Base-by-base conservation (phyloP, 768 basidiomycete genomes). In the Suillus americanus region DNA sequence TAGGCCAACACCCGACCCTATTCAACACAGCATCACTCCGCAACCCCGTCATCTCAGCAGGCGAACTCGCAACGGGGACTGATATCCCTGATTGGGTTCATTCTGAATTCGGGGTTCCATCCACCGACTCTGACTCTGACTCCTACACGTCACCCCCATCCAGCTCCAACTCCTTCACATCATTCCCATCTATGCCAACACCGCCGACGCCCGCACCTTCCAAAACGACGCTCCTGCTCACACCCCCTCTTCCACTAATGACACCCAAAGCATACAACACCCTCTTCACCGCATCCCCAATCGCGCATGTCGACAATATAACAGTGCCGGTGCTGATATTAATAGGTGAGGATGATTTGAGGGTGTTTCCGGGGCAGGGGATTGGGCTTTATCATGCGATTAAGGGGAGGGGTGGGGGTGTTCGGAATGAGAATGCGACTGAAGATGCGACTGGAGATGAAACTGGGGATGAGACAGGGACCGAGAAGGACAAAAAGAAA, bases 1-100 rank as follows among this genome's bases (percentile, higher is more conserved):
- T 89, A 25, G 86, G 87, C 0, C 84, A 85, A 64, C 82, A 81
- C 67, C 89, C 90, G 0, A 79, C 83, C n/a, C 73, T 85, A 41
- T 91, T 89, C 71, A 82, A 81, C 18, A 89, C 87, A 0, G 86
- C 86, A 0, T 82, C 84, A 25, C 69, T 90, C 54, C 83, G 87
- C 50, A 92, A 92, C 69, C 89, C 90, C 0, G 90, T 91, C 63
- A 86, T 86, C 51, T 86, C 86, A 5, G 79, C 79, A 0, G 87
- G 86, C 12, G 85, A 87, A 54, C 74, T 87, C 35, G 50, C 50
- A 18, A 74, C 82, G 0, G 77, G 77, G 1, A 83, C 83, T 2
- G 90, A 92, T 66, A 91, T 92, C 43, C 83, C 87, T 7, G 90
- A 91, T 69, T 92, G 89, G 90, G 68, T 74, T 3, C 79, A 70